Base-by-base conservation (phyloP, 2,329 filamentous ascomycete genomes). In the Cladosporium sp. region DNA sequence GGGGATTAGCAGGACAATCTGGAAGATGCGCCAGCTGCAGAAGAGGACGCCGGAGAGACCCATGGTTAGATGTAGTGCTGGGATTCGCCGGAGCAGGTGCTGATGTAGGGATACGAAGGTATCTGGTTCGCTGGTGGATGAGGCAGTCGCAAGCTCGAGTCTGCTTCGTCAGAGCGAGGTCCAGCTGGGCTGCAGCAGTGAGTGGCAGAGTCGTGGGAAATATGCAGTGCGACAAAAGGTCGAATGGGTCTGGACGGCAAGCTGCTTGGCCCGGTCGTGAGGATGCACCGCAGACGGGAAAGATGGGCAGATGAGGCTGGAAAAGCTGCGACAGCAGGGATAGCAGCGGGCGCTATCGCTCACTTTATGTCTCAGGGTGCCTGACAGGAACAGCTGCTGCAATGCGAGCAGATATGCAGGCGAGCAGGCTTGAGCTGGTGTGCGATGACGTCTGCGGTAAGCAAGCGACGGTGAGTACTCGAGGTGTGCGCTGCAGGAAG, bases 1-100 rank as follows among this genome's bases (percentile, higher is more conserved):
- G 32, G 84, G 83, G 61, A 86, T 83, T 64, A 86, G 72, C 44
- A 83, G 85, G 73, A 83, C 66, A 73, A 87, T 80, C 70, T 87
- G 76, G 69, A 80, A 75, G 68, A 85, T 66, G 59, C 84, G 80
- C 77, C 81, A 84, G 70, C 80, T 80, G 71, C 81, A 77, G 76
- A 86, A 87, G 65, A 85, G 79, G 48, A 86, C 66, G 58, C 82
- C 81, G 61, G 77, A 76, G 66, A 80, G 65, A 6, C 74, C 73
- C 77, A 79, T 80, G 42, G 42, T 12, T 28, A n/a, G 22, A 25
- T 6, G 22, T 45, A 4, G 8, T 45, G 40, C 15, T 44, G 25
- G 42, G 13, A 2, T 45, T 45, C 15, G 42, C 28, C 22, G 28
- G 12, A 7, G 40, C 9, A n/a, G 42, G 25, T 10, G 28, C 3